phyloP scores from a whole-genome alignment of 768 basidiomycete species.

The Lactifluus hygrophoroides region DNA sequence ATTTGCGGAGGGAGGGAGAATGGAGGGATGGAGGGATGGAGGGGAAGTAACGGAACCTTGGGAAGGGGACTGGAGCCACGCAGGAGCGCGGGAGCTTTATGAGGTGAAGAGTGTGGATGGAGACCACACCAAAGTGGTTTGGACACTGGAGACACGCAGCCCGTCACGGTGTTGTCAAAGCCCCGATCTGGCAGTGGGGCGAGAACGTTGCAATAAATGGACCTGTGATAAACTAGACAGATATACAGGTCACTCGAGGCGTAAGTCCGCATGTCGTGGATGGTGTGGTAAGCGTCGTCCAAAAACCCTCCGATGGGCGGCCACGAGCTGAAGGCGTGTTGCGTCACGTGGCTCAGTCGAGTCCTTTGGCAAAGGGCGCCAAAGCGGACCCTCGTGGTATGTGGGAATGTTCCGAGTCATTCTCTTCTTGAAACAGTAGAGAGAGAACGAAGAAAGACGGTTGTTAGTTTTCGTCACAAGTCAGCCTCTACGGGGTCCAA shows the following conservation, averaged over 20 bases:
- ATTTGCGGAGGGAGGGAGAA: neutral
- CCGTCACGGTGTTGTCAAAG: slow-evolving; percentile 12
- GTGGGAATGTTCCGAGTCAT: neutral
- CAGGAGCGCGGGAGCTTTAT: slow-evolving; percentile 13
- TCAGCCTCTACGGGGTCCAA: neutral
- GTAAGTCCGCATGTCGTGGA: slow-evolving; percentile 10
- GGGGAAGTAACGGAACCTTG: neutral
- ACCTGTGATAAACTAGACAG: slow-evolving; percentile 7
- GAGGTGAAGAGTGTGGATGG: slow-evolving; percentile 14
- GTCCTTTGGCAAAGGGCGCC: neutral
- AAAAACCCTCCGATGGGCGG: slow-evolving; percentile 8
- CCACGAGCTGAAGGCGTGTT: slow-evolving; percentile 16
- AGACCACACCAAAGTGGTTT: slow-evolving; percentile 9
- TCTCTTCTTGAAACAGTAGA: too few relatives aligned
- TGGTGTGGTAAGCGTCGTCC: slow-evolving; percentile 3
- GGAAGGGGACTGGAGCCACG: neutral
- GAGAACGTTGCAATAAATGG: slow-evolving; percentile 6
- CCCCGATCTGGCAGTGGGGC: slow-evolving; percentile 13
- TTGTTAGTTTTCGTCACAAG: neutral
- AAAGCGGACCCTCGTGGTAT: neutral
- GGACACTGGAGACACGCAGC: slow-evolving; percentile 10
- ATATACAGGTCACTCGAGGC: slow-evolving; percentile 1
- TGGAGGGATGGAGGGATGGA: neutral
- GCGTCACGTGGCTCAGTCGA: slow-evolving; percentile 7
- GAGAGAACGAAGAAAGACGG: neutral